These are phyloP conservation scores for Solanum corneliomulleri DNA, from an alignment of 257 asterid species.

Conservation along the genomic window DNA sequence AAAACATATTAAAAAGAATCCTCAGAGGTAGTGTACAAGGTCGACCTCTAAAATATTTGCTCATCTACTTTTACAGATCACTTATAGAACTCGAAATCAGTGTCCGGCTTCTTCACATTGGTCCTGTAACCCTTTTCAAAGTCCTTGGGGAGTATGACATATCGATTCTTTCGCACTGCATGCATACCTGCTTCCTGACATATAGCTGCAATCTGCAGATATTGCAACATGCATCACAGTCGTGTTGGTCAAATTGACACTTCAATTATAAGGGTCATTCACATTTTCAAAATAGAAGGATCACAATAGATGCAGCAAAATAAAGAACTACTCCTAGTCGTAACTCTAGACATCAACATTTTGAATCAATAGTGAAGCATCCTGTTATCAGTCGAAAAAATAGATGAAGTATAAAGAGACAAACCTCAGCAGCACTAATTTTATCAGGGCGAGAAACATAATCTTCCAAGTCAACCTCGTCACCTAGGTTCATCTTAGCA, in stretches of 20 bases:
- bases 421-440: slow-evolving; percentile 92
- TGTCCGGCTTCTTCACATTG: slow-evolving; percentile 84
- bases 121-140: slow-evolving; percentile 84
- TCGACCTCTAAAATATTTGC: neutral
- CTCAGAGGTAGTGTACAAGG: neutral
- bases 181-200: slow-evolving; percentile 54
- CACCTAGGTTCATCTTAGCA: slow-evolving; percentile 75
- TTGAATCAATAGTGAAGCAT: too few relatives aligned
- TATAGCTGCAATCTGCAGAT: neutral
- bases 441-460: slow-evolving; percentile 87
- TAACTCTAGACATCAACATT: too few relatives aligned
- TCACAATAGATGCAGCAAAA: too few relatives aligned
- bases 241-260: too few relatives aligned
- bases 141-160: slow-evolving; percentile 76
- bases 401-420: neutral
- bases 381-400: too few relatives aligned
- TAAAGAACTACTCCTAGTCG: too few relatives aligned
- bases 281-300: too few relatives aligned
- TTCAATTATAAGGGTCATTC: too few relatives aligned
- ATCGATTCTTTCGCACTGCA: slow-evolving; percentile 84
- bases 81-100: slow-evolving; percentile 77
- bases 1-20: neutral
- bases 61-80: neutral
- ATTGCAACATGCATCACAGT: neutral
- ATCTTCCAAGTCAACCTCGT: slow-evolving; percentile 84